Evolutionary conservation across 2,329 filamentous ascomycete species (phyloP).

Genomic region (Calonectria pseudoturangicola): DNA sequence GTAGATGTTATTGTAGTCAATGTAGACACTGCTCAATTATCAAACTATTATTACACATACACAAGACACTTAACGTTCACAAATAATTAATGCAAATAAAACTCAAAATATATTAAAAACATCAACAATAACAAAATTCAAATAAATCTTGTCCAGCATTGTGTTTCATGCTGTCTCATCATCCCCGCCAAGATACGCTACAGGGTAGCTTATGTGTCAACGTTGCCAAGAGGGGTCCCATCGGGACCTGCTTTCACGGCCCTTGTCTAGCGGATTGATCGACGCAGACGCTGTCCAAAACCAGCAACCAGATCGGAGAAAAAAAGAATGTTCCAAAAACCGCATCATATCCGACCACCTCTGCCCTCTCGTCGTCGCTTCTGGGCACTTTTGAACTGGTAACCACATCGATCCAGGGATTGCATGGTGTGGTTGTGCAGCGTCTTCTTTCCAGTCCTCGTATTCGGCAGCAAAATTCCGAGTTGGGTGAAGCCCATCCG

Average conservation of each 20-base stretch:
- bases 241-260: background rate
- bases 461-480: background rate
- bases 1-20: too few species aligned
- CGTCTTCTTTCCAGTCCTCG: background rate
- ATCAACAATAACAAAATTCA: too few species aligned
- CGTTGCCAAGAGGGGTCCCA: background rate
- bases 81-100: background rate
- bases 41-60: too few species aligned
- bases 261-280: conserved; percentile 4
- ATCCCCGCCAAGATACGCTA: background rate
- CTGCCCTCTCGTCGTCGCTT: background rate
- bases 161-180: background rate
- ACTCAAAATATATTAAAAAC: too few species aligned
- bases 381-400: conserved; percentile 13
- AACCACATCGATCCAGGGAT: background rate
- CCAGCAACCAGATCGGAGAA: conserved; percentile 12
- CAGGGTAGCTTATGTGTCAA: background rate
- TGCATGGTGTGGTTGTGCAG: background rate
- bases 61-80: background rate
- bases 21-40: too few species aligned
- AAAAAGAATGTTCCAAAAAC: conserved; percentile 11
- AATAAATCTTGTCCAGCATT: too few species aligned
- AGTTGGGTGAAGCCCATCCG: background rate
- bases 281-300: background rate
- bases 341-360: background rate